These are phyloP conservation scores for Blastobotrys buckinghamii DNA, from an alignment of 1,139 yeast genomes.

Conservation along the genomic window DNA sequence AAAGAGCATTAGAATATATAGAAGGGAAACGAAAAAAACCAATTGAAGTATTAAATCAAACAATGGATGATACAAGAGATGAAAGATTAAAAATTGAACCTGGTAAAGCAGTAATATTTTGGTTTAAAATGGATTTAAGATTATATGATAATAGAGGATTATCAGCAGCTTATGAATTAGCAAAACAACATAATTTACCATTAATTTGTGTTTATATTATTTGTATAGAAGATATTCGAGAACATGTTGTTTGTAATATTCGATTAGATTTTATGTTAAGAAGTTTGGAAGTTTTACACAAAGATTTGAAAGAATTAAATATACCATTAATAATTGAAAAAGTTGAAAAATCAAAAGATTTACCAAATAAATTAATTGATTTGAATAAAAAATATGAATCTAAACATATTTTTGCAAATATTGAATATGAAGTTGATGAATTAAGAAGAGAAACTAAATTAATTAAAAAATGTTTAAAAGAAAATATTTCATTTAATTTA, in stretches of 20 bases:
- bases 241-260: slow-evolving; percentile 42
- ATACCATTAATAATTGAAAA: slow-evolving; percentile 41
- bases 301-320: slow-evolving; percentile 31
- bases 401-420: slow-evolving; percentile 38
- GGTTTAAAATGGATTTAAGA: slow-evolving; percentile 43
- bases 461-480: slow-evolving; percentile 19
- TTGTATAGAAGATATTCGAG: slow-evolving; percentile 38
- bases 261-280: slow-evolving; percentile 39
- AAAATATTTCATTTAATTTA: slow-evolving; percentile 29
- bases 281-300: slow-evolving; percentile 32
- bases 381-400: slow-evolving; percentile 26
- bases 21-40: slow-evolving; percentile 5
- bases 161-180: slow-evolving; percentile 33
- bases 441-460: slow-evolving; percentile 36
- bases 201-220: slow-evolving; percentile 39
- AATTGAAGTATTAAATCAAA: not conserved
- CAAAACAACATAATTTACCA: slow-evolving; percentile 28
- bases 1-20: slow-evolving; percentile 1
- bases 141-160: slow-evolving; percentile 40
- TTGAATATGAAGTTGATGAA: slow-evolving; percentile 51
- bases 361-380: slow-evolving; percentile 8
- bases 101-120: slow-evolving; percentile 34
- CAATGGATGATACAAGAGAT: not conserved
- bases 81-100: not conserved
- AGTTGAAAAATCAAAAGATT: slow-evolving; percentile 28